These are phyloP conservation scores for Sporothrix variecibatus DNA, from an alignment of 2,329 filamentous ascomycete species.

Conservation along the genomic window DNA sequence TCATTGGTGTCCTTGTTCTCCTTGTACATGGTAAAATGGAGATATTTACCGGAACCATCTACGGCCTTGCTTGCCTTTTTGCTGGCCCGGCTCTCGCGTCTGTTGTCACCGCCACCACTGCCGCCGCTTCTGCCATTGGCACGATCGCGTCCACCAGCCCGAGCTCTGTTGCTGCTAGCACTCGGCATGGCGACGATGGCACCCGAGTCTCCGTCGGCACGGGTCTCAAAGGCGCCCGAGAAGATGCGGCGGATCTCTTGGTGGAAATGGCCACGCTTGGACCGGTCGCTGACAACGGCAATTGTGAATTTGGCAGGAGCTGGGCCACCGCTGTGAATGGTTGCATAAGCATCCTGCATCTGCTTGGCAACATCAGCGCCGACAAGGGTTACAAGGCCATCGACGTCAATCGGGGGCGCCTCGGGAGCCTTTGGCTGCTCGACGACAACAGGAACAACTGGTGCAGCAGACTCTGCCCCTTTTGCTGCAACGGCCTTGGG, in stretches of 20 bases:
- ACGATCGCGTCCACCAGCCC: constrained; percentile 31
- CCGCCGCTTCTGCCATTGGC: constrained; percentile 23
- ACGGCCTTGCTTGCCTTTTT: constrained; percentile 21
- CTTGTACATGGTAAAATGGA: constrained; percentile 93
- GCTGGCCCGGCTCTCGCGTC: constrained; percentile 24
- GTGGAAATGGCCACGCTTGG: constrained; percentile 52
- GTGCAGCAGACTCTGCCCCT: neutral
- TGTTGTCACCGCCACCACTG: constrained; percentile 29
- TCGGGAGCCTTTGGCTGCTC: neutral
- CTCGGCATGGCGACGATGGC: constrained; percentile 60
- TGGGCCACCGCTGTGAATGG: constrained; percentile 37
- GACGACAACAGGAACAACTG: neutral
- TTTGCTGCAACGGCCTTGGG: neutral
- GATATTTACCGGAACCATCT: constrained; percentile 52
- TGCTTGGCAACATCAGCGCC: constrained; percentile 44
- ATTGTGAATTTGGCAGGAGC: constrained; percentile 42
- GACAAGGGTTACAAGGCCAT: constrained; percentile 42
- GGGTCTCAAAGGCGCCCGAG: constrained; percentile 73
- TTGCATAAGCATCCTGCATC: constrained; percentile 46
- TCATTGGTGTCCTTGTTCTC: constrained; percentile 98
- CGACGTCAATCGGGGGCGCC: constrained; percentile 13
- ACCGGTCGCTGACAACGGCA: constrained; percentile 47
- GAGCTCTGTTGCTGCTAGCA: constrained; percentile 22
- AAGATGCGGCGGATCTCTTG: constrained; percentile 77
- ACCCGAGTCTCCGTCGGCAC: constrained; percentile 54